These are phyloP conservation scores for Helianthus tuberosus DNA, from an alignment of 129 eudicot genomes.

Conservation along the genomic window DNA sequence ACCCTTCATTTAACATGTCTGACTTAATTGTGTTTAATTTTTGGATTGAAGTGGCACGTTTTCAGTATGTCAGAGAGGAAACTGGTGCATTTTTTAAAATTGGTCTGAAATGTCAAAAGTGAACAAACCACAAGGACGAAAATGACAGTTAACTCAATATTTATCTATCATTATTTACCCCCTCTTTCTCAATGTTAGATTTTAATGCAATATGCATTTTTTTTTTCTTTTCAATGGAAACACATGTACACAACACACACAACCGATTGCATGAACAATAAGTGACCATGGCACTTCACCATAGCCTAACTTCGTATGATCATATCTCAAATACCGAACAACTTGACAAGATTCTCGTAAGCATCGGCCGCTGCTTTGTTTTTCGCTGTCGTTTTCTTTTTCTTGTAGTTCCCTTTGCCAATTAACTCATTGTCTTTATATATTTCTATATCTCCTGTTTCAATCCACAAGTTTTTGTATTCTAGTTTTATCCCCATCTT, in stretches of 20 bases:
- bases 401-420: constrained; percentile 46
- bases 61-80: no score
- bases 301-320: no score
- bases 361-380: constrained; percentile 67
- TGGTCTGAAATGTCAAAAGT: no score
- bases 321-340: neutral
- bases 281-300: no score
- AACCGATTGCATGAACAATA: neutral
- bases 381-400: constrained; percentile 43
- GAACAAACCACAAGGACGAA: no score
- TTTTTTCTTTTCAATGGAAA: neutral
- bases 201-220: neutral
- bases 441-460: constrained; percentile 36
- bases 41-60: no score
- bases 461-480: constrained; percentile 36
- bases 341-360: constrained; percentile 27
- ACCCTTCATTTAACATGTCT: no score
- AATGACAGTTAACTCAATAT: no score
- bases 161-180: no score
- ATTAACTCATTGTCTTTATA: constrained; percentile 29
- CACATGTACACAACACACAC: neutral
- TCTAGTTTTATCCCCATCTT: constrained; percentile 31
- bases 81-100: no score
- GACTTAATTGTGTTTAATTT: no score
- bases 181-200: no score